A percentile compares a stretch with the other conserved stretches of the same genome.
These are phyloP conservation scores for Myxozyma sirexii DNA, from an alignment of 805 yeast species.

Conservation along the genomic window DNA sequence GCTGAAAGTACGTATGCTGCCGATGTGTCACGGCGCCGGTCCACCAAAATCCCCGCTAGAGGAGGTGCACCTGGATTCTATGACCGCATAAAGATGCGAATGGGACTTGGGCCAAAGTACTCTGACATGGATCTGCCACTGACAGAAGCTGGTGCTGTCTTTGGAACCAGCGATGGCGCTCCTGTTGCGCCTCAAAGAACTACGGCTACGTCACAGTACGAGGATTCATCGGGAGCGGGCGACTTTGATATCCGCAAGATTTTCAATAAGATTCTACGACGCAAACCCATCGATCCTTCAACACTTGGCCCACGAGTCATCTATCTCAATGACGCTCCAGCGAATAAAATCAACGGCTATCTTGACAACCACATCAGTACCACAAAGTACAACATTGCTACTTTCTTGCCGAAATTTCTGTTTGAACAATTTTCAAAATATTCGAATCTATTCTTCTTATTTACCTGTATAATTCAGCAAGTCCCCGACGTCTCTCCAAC, in stretches of 20 bases:
- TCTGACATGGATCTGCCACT: constrained; percentile 31
- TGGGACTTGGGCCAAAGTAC: constrained; percentile 24
- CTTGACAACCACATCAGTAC: constrained; percentile 88
- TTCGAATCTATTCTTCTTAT: constrained; percentile 90
- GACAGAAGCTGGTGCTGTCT: constrained; percentile 22
- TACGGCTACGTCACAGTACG: neutral
- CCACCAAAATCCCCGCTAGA: constrained; percentile 13
- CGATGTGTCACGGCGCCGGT: constrained; percentile 1
- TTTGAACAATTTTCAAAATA: constrained; percentile 97
- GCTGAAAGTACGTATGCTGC: constrained; percentile 1
- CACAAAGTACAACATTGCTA: constrained; percentile 90
- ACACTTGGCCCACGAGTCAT: constrained; percentile 64
- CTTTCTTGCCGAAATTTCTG: constrained; percentile 90
- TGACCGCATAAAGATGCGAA: constrained; percentile 21
- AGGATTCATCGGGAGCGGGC: neutral
- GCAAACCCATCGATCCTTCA: constrained; percentile 37
- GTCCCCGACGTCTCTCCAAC: constrained; percentile 97
- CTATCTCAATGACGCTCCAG: constrained; percentile 61
- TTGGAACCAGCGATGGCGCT: constrained; percentile 11
- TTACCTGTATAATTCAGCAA: constrained; percentile 92
- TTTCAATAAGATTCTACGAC: constrained; percentile 36
- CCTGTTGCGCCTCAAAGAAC: neutral
- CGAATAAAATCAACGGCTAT: constrained; percentile 60
- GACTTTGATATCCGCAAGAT: constrained; percentile 21
- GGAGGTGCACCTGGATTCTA: constrained; percentile 21